Evolutionary conservation across 306 rosid genomes (phyloP).

Genomic region (Luffa aegyptiaca): DNA sequence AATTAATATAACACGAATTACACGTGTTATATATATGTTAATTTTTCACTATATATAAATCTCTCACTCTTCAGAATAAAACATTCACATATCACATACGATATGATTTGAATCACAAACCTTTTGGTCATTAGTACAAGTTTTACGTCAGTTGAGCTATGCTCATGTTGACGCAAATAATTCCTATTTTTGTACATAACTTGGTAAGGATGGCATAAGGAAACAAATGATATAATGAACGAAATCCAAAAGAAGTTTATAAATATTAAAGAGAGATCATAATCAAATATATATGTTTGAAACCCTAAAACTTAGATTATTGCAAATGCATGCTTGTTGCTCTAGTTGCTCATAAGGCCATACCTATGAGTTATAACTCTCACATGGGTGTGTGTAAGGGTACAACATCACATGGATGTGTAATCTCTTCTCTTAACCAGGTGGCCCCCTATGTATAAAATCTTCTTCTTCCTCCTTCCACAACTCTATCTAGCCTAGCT

Average conservation of each 20-base stretch:
- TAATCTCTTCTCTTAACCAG: neutral
- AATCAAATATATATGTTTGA: neutral
- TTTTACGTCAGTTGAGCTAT: too few relatives aligned
- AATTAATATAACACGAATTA: too few relatives aligned
- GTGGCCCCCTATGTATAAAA: neutral
- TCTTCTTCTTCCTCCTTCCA: neutral
- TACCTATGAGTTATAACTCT: neutral
- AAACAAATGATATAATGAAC: neutral
- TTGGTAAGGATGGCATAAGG: neutral
- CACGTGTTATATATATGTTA: too few relatives aligned
- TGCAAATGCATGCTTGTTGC: neutral
- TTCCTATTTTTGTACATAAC: too few relatives aligned
- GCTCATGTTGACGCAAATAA: neutral
- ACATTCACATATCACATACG: too few relatives aligned
- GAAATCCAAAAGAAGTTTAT: neutral
- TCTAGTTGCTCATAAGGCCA: neutral
- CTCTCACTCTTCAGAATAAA: too few relatives aligned
- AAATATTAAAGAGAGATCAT: too few relatives aligned
- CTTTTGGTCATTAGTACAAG: too few relatives aligned
- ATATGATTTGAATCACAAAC: too few relatives aligned
- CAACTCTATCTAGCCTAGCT: neutral
- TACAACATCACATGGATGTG: neutral
- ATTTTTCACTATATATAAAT: too few relatives aligned
- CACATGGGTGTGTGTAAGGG: constrained; percentile 3
- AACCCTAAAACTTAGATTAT: neutral